A percentile compares a stretch with the other conserved stretches of the same genome.
phyloP scores from a whole-genome alignment of 768 basidiomycete genomes.

The Boletus pseudo-olivaceus region DNA sequence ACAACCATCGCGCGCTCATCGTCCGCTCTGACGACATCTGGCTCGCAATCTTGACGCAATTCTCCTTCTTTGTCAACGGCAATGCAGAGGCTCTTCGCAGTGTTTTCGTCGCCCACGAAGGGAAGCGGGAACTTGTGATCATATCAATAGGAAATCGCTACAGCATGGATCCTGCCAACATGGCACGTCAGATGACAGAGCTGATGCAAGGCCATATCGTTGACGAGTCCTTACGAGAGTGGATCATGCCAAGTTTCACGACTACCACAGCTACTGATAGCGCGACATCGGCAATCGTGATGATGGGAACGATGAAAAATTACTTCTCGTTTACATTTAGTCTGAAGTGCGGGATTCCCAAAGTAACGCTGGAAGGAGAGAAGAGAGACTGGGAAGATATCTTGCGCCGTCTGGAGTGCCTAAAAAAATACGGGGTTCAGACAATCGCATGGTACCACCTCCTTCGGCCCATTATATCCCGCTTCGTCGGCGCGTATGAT shows the following conservation, averaged over 20 bases:
- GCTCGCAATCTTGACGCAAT: slow-evolving; percentile 28
- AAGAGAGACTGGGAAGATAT: slow-evolving; percentile 33
- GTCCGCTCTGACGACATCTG: slow-evolving; percentile 48
- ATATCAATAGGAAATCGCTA: not conserved
- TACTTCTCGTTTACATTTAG: slow-evolving; percentile 11
- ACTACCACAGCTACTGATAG: not conserved
- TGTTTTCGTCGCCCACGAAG: slow-evolving; percentile 18
- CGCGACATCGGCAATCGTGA: not conserved
- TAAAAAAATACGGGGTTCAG: slow-evolving; percentile 32
- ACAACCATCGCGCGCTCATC: slow-evolving; percentile 29
- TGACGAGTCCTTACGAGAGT: not conserved
- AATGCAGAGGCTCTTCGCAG: slow-evolving; percentile 28
- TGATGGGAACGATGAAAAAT: not conserved
- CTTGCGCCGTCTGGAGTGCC: slow-evolving; percentile 34
- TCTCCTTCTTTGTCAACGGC: slow-evolving; percentile 35
- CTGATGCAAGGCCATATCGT: not conserved
- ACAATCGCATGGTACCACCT: slow-evolving; percentile 22
- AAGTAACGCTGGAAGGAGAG: slow-evolving; percentile 9
- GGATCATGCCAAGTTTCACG: not conserved
- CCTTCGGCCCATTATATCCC: slow-evolving; percentile 25
- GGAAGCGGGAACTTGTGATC: slow-evolving; percentile 22
- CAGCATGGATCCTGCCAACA: slow-evolving; percentile 27
- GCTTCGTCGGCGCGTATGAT: slow-evolving; percentile 29
- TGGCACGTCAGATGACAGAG: slow-evolving; percentile 6
- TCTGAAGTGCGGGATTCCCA: not conserved